These are phyloP conservation scores for Gillenia trifoliata DNA, from an alignment of 306 rosid genomes.

Conservation along the genomic window DNA sequence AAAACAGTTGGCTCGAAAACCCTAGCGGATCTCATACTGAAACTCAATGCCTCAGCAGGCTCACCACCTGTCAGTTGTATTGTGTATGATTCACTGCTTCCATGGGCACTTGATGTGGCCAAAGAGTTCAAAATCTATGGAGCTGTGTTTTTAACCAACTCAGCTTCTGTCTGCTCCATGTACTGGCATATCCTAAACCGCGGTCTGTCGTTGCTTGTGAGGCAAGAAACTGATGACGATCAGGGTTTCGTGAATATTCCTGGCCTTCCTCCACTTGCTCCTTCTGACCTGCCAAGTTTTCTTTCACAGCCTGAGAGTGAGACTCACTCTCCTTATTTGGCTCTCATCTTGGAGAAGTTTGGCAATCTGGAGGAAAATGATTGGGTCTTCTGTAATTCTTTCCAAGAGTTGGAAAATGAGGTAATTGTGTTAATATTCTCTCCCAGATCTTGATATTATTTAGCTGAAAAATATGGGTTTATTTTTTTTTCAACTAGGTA, in stretches of 20 bases:
- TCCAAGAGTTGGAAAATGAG: constrained; percentile 32
- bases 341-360: constrained; percentile 18
- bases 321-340: constrained; percentile 25
- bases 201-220: constrained; percentile 9
- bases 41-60: constrained; percentile 13
- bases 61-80: constrained; percentile 31
- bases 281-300: constrained; percentile 25
- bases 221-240: constrained; percentile 1
- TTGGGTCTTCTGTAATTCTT: constrained; percentile 37
- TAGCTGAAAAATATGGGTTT: not conserved
- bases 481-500: not conserved
- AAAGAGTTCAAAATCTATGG: constrained; percentile 15
- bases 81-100: constrained; percentile 34
- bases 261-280: constrained; percentile 31
- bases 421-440: constrained; percentile 6
- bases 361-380: constrained; percentile 23
- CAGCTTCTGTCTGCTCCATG: constrained; percentile 31
- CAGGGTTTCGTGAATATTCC: constrained; percentile 8
- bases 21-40: constrained; percentile 19
- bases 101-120: constrained; percentile 45
- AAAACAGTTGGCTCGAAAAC: constrained; percentile 33
- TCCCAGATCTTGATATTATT: not conserved
- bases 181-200: constrained; percentile 22
- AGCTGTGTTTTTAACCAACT: constrained; percentile 36
- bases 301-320: constrained; percentile 8